phyloP scores from a whole-genome alignment of 805 yeast genomes.

The Yamadazyma laniorum region DNA sequence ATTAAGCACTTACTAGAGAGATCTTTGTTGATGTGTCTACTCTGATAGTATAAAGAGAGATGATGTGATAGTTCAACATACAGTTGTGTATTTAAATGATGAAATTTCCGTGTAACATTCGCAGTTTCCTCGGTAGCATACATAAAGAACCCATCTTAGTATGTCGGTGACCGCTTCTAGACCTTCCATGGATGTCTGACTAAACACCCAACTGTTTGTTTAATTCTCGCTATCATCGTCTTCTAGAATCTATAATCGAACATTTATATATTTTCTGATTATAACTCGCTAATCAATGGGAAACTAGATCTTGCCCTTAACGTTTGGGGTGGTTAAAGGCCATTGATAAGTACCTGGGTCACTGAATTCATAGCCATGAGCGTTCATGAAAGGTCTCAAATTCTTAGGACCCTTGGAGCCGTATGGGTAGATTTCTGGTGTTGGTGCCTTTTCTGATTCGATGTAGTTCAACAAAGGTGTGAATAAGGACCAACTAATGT shows the following conservation, averaged over 20 bases:
- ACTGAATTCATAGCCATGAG: conserved; percentile 72
- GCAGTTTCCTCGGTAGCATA: conserved; percentile 96
- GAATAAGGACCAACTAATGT: conserved; percentile 87
- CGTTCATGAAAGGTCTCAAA: conserved; percentile 57
- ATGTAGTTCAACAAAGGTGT: conserved; percentile 84
- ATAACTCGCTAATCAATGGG: background rate
- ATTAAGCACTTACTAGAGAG: conserved; percentile 28
- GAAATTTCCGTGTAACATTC: conserved; percentile 79
- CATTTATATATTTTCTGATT: too few relatives aligned
- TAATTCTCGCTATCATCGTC: background rate
- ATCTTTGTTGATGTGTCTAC: too few relatives aligned
- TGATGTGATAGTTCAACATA: background rate
- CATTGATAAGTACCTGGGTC: conserved; percentile 73
- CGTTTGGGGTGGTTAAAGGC: conserved; percentile 71
- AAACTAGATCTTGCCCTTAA: conserved; percentile 29
- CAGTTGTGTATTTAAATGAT: conserved; percentile 48
- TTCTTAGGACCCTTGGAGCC: conserved; percentile 87
- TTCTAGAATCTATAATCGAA: too few relatives aligned
- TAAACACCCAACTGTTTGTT: conserved; percentile 1
- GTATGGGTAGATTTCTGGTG: conserved; percentile 71
- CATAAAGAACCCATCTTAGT: conserved; percentile 80
- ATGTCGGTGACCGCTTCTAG: conserved; percentile 80
- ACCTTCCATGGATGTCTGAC: conserved; percentile 96
- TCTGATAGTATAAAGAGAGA: background rate
- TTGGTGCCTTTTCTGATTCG: conserved; percentile 69